Conservation (phyloP, 495 filamentous ascomycete genomes). For the Talaromyces trachyspermus region DNA sequence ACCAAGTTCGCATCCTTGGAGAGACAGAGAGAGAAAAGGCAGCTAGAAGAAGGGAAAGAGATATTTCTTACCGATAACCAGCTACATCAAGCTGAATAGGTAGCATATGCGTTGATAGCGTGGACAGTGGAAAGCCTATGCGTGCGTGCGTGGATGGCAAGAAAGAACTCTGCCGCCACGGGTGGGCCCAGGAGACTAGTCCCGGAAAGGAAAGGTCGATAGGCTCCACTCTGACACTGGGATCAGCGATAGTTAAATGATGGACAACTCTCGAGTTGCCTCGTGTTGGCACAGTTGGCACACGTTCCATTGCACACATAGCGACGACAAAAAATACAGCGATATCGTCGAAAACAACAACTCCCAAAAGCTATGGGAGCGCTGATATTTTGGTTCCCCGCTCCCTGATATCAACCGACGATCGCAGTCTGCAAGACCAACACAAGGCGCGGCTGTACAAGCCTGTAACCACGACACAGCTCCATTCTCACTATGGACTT, state of each 20-base stretch:
- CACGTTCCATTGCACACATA: too few relatives aligned
- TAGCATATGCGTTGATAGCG: background rate
- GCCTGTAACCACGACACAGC: background rate
- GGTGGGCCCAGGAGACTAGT: too few relatives aligned
- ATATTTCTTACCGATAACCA: background rate
- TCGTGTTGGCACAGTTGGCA: too few relatives aligned
- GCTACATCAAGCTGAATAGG: background rate
- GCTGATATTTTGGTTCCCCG: background rate
- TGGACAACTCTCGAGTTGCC: too few relatives aligned
- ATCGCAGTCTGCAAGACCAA: background rate
- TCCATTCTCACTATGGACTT: slow-evolving; percentile 69
- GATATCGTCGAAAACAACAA: too few relatives aligned
- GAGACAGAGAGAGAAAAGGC: slow-evolving; percentile 7
- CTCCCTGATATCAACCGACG: background rate
- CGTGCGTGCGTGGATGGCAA: too few relatives aligned
- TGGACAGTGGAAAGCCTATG: too few relatives aligned
- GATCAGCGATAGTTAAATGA: too few relatives aligned
- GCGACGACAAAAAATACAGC: too few relatives aligned
- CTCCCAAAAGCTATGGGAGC: too few relatives aligned
- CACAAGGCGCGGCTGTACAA: too few relatives aligned
- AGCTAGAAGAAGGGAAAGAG: background rate
- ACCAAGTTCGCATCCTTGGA: slow-evolving; percentile 55
- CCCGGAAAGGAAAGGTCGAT: background rate
- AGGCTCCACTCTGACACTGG: background rate
- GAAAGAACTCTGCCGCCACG: too few relatives aligned